Evolutionary conservation across 2,329 filamentous ascomycete species (phyloP).

Genomic region (Didymella pinodella): DNA sequence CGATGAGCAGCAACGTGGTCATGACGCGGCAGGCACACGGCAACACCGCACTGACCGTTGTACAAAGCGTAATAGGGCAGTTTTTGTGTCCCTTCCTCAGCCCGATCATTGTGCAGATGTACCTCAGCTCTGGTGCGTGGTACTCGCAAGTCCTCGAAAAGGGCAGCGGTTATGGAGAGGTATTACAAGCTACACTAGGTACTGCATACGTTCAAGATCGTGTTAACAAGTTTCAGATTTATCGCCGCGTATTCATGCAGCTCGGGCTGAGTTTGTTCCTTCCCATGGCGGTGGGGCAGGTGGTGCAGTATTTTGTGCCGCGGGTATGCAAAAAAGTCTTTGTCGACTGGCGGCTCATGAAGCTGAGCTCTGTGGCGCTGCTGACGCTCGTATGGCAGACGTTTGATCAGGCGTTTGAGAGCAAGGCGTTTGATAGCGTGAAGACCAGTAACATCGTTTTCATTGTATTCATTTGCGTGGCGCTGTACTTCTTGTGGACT

Average conservation of each 20-base stretch:
- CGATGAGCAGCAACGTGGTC: slow-evolving; percentile 75
- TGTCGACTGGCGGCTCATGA: slow-evolving; percentile 55
- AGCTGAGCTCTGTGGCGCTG: slow-evolving; percentile 56
- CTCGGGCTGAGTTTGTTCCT: slow-evolving; percentile 72
- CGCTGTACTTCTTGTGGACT: slow-evolving; percentile 69
- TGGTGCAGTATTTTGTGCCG: slow-evolving; percentile 64
- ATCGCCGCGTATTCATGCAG: slow-evolving; percentile 71
- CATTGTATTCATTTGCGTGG: slow-evolving; percentile 72
- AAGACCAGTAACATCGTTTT: slow-evolving; percentile 70
- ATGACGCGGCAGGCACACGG: slow-evolving; percentile 75
- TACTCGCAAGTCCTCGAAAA: slow-evolving; percentile 65
- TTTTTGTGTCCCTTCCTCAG: slow-evolving; percentile 73
- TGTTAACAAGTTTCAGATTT: slow-evolving; percentile 56
- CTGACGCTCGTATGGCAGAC: slow-evolving; percentile 69
- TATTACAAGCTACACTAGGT: too few species aligned
- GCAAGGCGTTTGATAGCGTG: slow-evolving; percentile 66
- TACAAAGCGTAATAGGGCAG: slow-evolving; percentile 75
- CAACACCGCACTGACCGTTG: slow-evolving; percentile 59
- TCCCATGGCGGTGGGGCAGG: slow-evolving; percentile 69
- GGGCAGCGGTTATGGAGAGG: slow-evolving; percentile 60
- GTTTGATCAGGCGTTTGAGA: slow-evolving; percentile 71
- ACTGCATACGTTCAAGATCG: too few species aligned
- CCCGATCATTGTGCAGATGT: slow-evolving; percentile 69
- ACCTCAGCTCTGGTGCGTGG: slow-evolving; percentile 62
- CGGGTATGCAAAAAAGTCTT: slow-evolving; percentile 64